These are phyloP conservation scores for Thielaviopsis ethacetica DNA, from an alignment of 2,329 filamentous ascomycete species.

Conservation along the genomic window DNA sequence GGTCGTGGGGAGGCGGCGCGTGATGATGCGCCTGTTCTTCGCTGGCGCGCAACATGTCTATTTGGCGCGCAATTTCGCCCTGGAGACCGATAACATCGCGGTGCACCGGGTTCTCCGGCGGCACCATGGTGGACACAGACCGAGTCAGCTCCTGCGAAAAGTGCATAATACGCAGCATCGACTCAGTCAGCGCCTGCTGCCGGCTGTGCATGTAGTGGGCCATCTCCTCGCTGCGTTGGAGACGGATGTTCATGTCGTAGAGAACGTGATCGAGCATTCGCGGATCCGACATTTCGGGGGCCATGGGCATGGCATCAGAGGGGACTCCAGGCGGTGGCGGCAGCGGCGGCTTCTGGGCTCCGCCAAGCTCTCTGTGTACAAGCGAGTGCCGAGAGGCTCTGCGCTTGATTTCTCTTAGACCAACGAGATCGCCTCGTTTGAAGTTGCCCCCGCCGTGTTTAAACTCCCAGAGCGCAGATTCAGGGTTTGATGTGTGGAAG, in stretches of 20 bases:
- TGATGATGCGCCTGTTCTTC: constrained; percentile 50
- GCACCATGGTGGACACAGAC: constrained; percentile 55
- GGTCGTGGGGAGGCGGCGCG: constrained; percentile 28
- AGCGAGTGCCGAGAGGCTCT: constrained; percentile 83
- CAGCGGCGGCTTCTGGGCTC: constrained; percentile 30
- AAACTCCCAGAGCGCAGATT: constrained; percentile 94
- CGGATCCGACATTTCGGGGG: constrained; percentile 51
- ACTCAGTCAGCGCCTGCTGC: constrained; percentile 69
- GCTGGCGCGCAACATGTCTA: constrained; percentile 36
- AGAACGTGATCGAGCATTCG: constrained; percentile 66
- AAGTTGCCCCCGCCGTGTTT: constrained; percentile 97
- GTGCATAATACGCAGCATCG: constrained; percentile 51
- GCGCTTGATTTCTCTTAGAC: constrained; percentile 86
- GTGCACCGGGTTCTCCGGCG: constrained; percentile 60
- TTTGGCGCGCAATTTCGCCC: constrained; percentile 43
- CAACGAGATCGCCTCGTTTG: constrained; percentile 82
- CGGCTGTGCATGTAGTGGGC: constrained; percentile 64
- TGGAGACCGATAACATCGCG: constrained; percentile 52
- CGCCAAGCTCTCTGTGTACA: constrained; percentile 82
- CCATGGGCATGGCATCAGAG: constrained; percentile 56
- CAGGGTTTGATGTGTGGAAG: constrained; percentile 86
- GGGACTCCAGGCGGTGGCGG: constrained; percentile 49
- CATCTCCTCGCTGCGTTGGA: constrained; percentile 71
- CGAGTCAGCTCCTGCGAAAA: constrained; percentile 76
- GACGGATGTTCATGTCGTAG: constrained; percentile 60